Evolutionary conservation across 805 yeast genomes (phyloP), one percentile per base, ranked within the genome.

Genomic region (Saccharomycopsis sp.): DNA sequence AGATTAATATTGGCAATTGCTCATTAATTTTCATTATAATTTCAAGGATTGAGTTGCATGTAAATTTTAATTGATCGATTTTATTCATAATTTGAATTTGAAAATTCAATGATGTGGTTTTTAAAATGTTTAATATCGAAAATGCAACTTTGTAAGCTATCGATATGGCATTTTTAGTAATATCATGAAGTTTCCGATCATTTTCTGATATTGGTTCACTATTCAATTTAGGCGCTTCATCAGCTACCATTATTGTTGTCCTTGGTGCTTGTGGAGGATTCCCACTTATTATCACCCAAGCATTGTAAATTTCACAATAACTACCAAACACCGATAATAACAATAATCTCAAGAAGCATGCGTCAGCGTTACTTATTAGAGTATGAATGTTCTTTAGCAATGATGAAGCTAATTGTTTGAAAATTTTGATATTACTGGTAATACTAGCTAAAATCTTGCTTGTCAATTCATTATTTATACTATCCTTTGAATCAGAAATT

Each of bases 271-370:
- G 8, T 13, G 8, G 8, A 26, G 29, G 29, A 9, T 26, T 26
- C 29, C 29, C 29, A 14, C 17, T 17, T 20, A 68, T 45, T 1
- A 68, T 53, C 38, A 52, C 54, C 51, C 65, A 66, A 0, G 74
- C 73, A 53, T 70, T 70, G 38, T 59, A 59, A 35, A 70, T 45
- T 53, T 71, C 75, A 52, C 63, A 63, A 45, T 68, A 61, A 9
- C 70, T 60, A 9, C 74, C 75, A 54, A 57, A 70, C n/a, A 69
- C 51, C 4, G 70, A 61, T 34, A 68, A 53, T 45, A 65, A 64
- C 11, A 68, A 57, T 68, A 66, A 63, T 47, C 73, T 51, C 9
- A 70, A 64, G 51, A 69, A 69, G 41, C 70, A 67, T 4, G 65
- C 62, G 53, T 70, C 74, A 23, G 65, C 63, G 38, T 65, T 65